Percentiles rank a stretch among this genome's conserved stretches.
Conservation (phyloP, 768 basidiomycete genomes). For the Serendipita indica region DNA sequence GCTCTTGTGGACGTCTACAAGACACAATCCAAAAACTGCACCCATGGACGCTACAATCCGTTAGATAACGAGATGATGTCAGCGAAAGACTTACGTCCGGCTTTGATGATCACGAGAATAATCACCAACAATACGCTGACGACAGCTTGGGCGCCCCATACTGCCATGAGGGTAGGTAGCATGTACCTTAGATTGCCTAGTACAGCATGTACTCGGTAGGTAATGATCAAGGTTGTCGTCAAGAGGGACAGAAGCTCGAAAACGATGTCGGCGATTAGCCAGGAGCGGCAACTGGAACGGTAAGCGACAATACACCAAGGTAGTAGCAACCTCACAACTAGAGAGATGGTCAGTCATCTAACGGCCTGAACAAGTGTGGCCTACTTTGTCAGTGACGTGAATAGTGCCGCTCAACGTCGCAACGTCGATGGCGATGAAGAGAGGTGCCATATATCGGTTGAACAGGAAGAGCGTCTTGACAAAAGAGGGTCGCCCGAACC, state of each 20-base stretch:
- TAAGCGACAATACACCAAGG: background rate
- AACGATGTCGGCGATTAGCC: background rate
- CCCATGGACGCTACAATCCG: background rate
- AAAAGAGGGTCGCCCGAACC: background rate
- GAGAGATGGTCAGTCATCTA: background rate
- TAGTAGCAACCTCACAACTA: background rate
- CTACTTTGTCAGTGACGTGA: background rate
- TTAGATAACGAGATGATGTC: background rate
- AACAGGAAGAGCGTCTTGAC: constrained; percentile 6
- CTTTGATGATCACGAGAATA: background rate
- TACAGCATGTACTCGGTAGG: background rate
- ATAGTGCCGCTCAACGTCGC: background rate
- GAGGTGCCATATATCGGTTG: constrained; percentile 1
- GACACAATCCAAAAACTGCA: background rate
- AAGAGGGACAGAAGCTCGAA: background rate
- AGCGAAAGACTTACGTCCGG: background rate
- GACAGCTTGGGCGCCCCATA: background rate
- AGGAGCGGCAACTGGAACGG: background rate
- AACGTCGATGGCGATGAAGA: constrained; percentile 7
- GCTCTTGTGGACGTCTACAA: background rate
- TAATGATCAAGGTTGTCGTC: constrained; percentile 1
- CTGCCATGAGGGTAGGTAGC: background rate
- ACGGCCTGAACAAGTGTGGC: background rate
- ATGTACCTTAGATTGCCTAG: background rate
- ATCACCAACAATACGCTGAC: background rate